Conservation (phyloP, 768 basidiomycete species). For the Trametopsis cervina region DNA sequence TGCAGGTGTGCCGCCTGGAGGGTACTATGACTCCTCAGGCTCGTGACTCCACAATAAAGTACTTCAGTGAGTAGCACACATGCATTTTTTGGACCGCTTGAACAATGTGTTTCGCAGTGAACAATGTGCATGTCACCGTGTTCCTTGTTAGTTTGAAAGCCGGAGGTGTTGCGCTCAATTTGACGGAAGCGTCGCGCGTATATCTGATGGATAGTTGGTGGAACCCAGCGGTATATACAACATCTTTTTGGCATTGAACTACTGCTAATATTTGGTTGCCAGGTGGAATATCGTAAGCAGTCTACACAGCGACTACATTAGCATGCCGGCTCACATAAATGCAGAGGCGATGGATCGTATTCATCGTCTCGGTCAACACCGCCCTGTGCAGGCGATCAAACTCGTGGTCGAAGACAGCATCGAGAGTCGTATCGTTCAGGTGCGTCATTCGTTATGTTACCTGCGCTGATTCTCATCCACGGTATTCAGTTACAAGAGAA, state of each 20-base stretch:
- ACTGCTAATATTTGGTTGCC: background rate
- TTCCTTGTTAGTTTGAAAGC: constrained; percentile 96
- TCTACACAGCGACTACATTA: background rate
- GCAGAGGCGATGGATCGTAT: constrained; percentile 97
- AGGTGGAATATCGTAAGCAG: constrained; percentile 75
- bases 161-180: constrained; percentile 86
- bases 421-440: constrained; percentile 89
- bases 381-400: constrained; percentile 91
- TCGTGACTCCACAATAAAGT: constrained; percentile 87
- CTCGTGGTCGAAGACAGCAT: constrained; percentile 95
- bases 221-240: constrained; percentile 76
- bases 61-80: constrained; percentile 64
- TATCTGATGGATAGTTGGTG: constrained; percentile 99
- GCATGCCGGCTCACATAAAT: background rate
- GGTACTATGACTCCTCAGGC: constrained; percentile 98
- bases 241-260: background rate
- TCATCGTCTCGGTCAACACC: constrained; percentile 89
- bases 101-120: constrained; percentile 45
- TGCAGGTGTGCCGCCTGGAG: constrained; percentile 85
- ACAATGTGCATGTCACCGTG: constrained; percentile 91
- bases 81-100: constrained; percentile 1
- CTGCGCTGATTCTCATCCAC: background rate
- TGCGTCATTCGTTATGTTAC: constrained; percentile 20
- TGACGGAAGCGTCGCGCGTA: constrained; percentile 88
- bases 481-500: constrained; percentile 78